phyloP scores from a whole-genome alignment of 73 alveolate genomes.

The Tetrahymena malaccensis region DNA sequence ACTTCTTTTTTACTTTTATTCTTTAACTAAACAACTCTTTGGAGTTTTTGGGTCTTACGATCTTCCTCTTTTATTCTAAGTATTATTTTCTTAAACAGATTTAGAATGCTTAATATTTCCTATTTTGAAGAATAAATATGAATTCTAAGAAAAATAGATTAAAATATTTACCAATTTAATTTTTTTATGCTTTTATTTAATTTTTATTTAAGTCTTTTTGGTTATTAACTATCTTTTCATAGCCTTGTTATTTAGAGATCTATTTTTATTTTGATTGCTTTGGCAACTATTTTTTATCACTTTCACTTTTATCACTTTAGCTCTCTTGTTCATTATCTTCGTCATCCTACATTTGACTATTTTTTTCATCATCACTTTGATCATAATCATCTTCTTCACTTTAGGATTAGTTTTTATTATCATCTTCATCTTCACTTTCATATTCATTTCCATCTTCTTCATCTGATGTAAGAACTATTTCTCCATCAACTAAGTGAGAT shows the following conservation, averaged over 20 bases:
- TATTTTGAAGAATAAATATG: not conserved
- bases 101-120: not conserved
- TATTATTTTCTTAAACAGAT: not conserved
- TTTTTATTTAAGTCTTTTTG: not conserved
- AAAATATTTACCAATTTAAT: not conserved
- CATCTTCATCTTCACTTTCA: not conserved
- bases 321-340: not conserved
- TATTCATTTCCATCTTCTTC: not conserved
- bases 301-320: not conserved
- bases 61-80: not conserved
- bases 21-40: not conserved
- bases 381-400: not conserved
- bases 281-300: not conserved
- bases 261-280: too few relatives aligned
- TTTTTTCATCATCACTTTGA: not conserved
- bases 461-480: not conserved
- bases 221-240: too few relatives aligned
- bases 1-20: not conserved
- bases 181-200: not conserved
- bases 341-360: not conserved
- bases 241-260: not conserved
- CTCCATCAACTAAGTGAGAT: not conserved
- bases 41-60: not conserved
- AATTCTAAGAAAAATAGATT: not conserved
- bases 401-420: not conserved